These are phyloP conservation scores for Cenococcum geophilum DNA, from an alignment of 495 filamentous ascomycete species.

Conservation along the genomic window DNA sequence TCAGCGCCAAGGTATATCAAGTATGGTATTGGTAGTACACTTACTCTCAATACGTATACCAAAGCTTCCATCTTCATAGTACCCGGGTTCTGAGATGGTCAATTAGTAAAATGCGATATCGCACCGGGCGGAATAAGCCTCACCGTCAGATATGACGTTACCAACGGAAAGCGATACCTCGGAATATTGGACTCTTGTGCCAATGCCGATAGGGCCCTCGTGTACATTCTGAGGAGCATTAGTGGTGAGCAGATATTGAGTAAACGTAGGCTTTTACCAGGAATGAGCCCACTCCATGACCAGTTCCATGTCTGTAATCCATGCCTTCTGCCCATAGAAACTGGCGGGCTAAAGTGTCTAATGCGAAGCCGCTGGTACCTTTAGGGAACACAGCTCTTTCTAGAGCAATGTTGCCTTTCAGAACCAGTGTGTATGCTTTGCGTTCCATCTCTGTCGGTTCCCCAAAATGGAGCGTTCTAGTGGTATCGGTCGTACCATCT, in stretches of 20 bases:
- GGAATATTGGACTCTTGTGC: conserved; percentile 81
- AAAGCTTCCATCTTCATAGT: conserved; percentile 95
- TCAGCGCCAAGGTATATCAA: conserved; percentile 31
- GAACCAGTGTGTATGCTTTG: conserved; percentile 87
- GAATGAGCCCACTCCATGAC: conserved; percentile 91
- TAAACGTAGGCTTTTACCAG: conserved; percentile 42
- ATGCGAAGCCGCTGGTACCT: conserved; percentile 85
- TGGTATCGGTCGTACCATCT: conserved; percentile 96
- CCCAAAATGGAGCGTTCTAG: conserved; percentile 88
- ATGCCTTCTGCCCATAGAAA: conserved; percentile 88
- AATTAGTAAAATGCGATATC: conserved; percentile 27
- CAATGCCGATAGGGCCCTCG: conserved; percentile 95
- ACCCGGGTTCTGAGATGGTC: conserved; percentile 65
- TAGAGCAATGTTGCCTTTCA: conserved; percentile 92
- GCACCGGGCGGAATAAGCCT: conserved; percentile 34
- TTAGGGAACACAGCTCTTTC: conserved; percentile 89
- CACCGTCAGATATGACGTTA: conserved; percentile 76
- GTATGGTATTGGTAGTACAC: background rate
- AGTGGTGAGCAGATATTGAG: background rate
- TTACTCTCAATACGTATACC: conserved; percentile 91
- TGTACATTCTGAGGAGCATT: conserved; percentile 67
- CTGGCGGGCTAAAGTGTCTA: conserved; percentile 86
- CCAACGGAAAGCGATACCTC: conserved; percentile 87
- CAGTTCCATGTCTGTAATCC: conserved; percentile 94
- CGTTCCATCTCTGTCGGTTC: conserved; percentile 77